These are phyloP conservation scores for Hirschfeldia incana DNA, from an alignment of 345 rosid genomes.

Conservation along the genomic window DNA sequence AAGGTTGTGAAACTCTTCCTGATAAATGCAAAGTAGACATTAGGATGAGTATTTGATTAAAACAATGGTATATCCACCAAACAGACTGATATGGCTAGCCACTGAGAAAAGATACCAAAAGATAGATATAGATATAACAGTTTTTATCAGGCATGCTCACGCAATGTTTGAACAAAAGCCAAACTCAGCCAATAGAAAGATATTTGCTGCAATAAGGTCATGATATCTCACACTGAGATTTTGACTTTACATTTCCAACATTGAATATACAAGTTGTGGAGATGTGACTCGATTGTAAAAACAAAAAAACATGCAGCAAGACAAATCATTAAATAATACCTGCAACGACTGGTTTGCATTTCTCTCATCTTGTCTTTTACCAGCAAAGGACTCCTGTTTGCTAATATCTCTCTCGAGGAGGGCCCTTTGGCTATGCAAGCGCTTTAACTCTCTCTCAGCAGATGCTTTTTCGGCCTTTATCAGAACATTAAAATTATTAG, in stretches of 20 bases:
- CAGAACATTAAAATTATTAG: slow-evolving; percentile 10
- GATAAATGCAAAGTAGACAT: slow-evolving; percentile 32
- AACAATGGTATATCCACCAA: slow-evolving; percentile 19
- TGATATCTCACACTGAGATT: not conserved
- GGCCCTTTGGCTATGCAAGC: slow-evolving; percentile 67
- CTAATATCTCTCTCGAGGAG: slow-evolving; percentile 84
- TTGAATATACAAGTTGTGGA: not conserved
- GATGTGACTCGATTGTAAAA: not conserved
- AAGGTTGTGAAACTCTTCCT: slow-evolving; percentile 76
- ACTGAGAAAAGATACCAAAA: not conserved
- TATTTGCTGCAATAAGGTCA: not conserved
- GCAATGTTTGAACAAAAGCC: slow-evolving; percentile 6
- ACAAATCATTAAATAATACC: slow-evolving; percentile 28
- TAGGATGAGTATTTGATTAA: not conserved
- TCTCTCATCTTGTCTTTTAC: slow-evolving; percentile 67
- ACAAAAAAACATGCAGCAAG: not conserved
- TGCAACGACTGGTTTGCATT: slow-evolving; percentile 46
- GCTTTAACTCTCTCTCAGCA: slow-evolving; percentile 78
- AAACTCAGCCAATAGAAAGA: slow-evolving; percentile 4
- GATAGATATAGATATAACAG: slow-evolving; percentile 11
- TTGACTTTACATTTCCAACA: slow-evolving; percentile 2
- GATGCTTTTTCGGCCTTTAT: slow-evolving; percentile 80
- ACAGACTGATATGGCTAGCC: slow-evolving; percentile 7
- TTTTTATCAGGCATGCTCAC: slow-evolving; percentile 11
- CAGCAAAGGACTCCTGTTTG: slow-evolving; percentile 80